These are phyloP conservation scores for Alternaria arborescens DNA, from an alignment of 2,329 filamentous ascomycete species.

Conservation along the genomic window DNA sequence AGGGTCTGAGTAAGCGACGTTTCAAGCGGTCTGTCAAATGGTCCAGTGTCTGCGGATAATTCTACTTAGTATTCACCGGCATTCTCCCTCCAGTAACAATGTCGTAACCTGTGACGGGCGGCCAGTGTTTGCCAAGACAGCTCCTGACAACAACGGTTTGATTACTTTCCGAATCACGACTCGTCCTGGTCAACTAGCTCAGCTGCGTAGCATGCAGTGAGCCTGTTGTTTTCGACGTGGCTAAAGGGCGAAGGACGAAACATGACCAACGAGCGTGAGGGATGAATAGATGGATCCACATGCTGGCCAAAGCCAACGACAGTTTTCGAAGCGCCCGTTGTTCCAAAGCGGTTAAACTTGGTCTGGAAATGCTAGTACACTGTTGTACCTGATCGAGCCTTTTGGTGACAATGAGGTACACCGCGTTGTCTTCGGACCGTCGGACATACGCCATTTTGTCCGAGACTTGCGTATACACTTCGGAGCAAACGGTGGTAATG, in stretches of 20 bases:
- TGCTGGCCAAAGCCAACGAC: conserved; percentile 12
- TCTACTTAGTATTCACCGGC: background rate
- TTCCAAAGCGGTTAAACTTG: conserved; percentile 11
- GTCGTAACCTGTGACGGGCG: conserved; percentile 1
- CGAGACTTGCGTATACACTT: background rate
- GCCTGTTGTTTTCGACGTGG: conserved; percentile 20
- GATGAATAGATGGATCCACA: conserved; percentile 11
- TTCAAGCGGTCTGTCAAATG: conserved; percentile 6
- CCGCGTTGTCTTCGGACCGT: conserved; percentile 3
- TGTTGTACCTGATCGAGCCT: background rate
- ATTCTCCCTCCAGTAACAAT: conserved; percentile 7
- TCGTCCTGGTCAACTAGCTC: conserved; percentile 14
- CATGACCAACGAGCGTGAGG: conserved; percentile 29
- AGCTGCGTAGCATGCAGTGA: conserved; percentile 9
- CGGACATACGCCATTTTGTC: background rate
- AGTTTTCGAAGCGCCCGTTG: conserved; percentile 14
- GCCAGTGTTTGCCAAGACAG: conserved; percentile 15
- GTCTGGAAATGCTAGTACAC: background rate
- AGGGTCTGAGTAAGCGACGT: conserved; percentile 20
- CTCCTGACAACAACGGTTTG: conserved; percentile 15
- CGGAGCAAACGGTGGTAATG: background rate
- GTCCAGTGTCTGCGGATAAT: conserved; percentile 6
- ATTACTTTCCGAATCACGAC: conserved; percentile 24
- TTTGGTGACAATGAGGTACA: conserved; percentile 1
- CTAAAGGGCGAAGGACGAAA: conserved; percentile 29